phyloP scores from a whole-genome alignment of 2,329 filamentous ascomycete species.

The Rutstroemia sp. region DNA sequence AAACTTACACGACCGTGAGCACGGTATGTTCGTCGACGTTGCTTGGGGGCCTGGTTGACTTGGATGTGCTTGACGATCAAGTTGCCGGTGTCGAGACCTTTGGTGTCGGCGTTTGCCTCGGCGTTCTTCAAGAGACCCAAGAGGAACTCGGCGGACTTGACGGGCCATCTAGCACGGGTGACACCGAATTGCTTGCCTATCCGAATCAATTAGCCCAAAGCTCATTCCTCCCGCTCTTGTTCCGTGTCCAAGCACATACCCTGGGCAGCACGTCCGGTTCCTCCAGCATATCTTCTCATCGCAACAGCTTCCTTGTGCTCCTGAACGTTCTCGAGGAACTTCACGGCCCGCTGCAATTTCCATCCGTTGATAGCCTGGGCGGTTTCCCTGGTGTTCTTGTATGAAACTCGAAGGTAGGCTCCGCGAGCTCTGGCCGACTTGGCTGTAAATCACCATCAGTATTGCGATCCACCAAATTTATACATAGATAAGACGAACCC shows the following conservation, averaged over 20 bases:
- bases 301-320: constrained; percentile 96
- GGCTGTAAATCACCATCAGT: constrained; percentile 31
- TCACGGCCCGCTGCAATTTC: constrained; percentile 44
- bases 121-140: constrained; percentile 96
- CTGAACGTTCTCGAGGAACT: constrained; percentile 97
- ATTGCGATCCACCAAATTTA: not conserved
- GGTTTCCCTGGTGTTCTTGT: constrained; percentile 98
- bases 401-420: constrained; percentile 93
- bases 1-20: constrained; percentile 98
- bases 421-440: constrained; percentile 98
- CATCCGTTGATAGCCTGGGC: constrained; percentile 86
- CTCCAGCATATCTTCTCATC: constrained; percentile 95
- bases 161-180: constrained; percentile 94
- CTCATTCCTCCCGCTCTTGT: not conserved
- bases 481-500: not conserved
- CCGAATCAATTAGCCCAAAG: constrained; percentile 18
- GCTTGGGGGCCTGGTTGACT: constrained; percentile 99
- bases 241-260: constrained; percentile 54
- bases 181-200: constrained; percentile 98
- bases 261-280: constrained; percentile 93
- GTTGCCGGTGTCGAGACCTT: constrained; percentile 95
- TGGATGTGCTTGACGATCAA: constrained; percentile 99
- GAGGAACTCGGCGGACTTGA: constrained; percentile 98
- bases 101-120: constrained; percentile 93
- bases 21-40: constrained; percentile 98